These are phyloP conservation scores for Phoma sp. DNA, from an alignment of 2,329 filamentous ascomycete genomes.

Conservation along the genomic window DNA sequence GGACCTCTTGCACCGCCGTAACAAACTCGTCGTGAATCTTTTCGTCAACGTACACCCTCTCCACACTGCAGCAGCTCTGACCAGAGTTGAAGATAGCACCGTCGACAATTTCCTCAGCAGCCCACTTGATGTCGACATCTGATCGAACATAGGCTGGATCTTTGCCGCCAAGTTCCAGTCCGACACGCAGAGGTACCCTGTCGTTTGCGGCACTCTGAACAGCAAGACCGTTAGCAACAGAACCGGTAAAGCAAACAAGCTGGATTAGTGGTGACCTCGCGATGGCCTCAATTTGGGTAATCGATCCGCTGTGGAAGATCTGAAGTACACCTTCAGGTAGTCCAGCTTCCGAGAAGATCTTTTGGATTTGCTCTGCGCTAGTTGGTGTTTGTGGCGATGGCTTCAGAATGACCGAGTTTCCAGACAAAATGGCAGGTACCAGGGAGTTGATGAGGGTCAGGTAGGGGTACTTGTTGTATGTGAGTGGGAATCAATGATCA, in stretches of 20 bases:
- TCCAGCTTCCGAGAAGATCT: conserved; percentile 79
- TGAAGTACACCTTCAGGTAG: conserved; percentile 85
- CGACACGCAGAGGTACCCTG: conserved; percentile 78
- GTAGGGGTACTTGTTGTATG: conserved; percentile 79
- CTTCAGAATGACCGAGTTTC: conserved; percentile 92
- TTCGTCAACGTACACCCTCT: conserved; percentile 89
- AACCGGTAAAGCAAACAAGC: conserved; percentile 91
- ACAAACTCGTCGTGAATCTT: conserved; percentile 85
- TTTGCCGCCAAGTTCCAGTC: conserved; percentile 91
- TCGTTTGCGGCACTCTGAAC: conserved; percentile 85
- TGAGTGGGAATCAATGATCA: conserved; percentile 24
- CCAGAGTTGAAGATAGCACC: conserved; percentile 97
- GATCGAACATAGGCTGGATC: conserved; percentile 87
- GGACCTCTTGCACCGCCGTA: conserved; percentile 76
- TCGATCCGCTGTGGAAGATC: conserved; percentile 88
- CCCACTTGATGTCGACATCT: conserved; percentile 90
- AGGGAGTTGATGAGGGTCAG: conserved; percentile 91
- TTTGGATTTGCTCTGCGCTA: conserved; percentile 80
- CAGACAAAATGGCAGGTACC: conserved; percentile 86
- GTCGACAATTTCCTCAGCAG: conserved; percentile 91
- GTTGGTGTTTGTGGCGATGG: conserved; percentile 95
- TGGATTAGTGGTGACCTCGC: conserved; percentile 78
- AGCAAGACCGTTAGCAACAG: conserved; percentile 82
- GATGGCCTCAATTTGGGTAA: conserved; percentile 75
- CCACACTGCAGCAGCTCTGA: conserved; percentile 95